Base-by-base conservation (phyloP, 306 rosid species). In the Macrotyloma uniflorum region DNA sequence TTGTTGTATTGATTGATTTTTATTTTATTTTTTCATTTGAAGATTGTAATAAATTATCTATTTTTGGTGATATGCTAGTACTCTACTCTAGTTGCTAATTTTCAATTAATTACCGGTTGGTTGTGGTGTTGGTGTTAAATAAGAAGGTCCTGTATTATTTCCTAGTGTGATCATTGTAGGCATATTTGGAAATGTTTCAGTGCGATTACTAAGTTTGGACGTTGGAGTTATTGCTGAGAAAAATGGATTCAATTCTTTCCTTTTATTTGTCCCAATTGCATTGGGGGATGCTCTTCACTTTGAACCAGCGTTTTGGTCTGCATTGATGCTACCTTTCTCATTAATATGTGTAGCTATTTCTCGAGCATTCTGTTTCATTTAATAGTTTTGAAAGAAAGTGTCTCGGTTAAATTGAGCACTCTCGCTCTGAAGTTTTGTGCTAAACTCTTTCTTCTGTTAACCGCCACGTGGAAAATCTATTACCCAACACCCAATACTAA, bases 381-480 rank as follows among this genome's bases (percentile, higher is more conserved):
- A 63, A 22, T 38, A 59, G 43, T 22, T 73, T 45, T 23, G 13
- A 49, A 70, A 74, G 45, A 57, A 46, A 58, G 58, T 6, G 18
- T 65, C 74, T 28, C 1, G 4, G 55, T 72, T 66, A 43, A 55
- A 54, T 73, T 30, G n/a, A 66, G 30, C 33, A 16, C 20, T 74
- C 68, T n/a, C 12, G n/a, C 36, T 59, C 45, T 53, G 36, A 58
- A 8, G 51, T 68, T 59, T 47, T 75, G 33, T 36, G 14, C 49
- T 74, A 43, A 54, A 32, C 53, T 65, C 14, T 72, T 30, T 32
- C 80, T 33, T 47, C 28, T 45, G 40, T 55, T 42, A 54, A 42
- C 23, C 64, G 20, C 54, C 54, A 18, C 16, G 14, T 6, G 22
- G 70, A 19, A 49, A 32, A 38, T 51, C 70, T 12, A 0, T 8